A percentile compares a stretch with the other conserved stretches of the same genome.
phyloP scores from a whole-genome alignment of 768 basidiomycete species.

The Cytidiella melzeri region DNA sequence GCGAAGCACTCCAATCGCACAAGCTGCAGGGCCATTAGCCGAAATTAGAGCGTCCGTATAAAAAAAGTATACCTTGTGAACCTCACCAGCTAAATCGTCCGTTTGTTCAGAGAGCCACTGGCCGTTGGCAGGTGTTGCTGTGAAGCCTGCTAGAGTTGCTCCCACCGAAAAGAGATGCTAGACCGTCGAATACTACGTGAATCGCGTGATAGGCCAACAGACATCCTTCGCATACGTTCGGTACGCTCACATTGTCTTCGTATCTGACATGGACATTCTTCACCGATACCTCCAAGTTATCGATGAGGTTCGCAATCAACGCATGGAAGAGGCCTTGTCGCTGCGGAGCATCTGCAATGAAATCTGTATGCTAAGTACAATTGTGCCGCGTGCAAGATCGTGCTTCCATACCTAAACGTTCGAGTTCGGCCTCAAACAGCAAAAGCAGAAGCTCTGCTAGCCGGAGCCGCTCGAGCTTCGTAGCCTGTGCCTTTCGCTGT shows the following conservation, averaged over 20 bases:
- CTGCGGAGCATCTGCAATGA: constrained; percentile 45
- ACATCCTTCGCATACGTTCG: no score
- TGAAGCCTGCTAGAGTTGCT: constrained; percentile 80
- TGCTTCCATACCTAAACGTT: constrained; percentile 45
- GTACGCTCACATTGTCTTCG: constrained; percentile 91
- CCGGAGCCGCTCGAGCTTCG: constrained; percentile 83
- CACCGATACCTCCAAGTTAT: constrained; percentile 93
- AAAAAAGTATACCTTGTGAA: constrained; percentile 92
- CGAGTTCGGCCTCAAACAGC: constrained; percentile 46
- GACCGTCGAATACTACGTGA: no score
- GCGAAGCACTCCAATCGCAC: constrained; percentile 83
- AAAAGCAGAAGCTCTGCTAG: constrained; percentile 82
- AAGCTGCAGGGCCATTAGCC: constrained; percentile 58
- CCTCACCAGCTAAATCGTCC: constrained; percentile 76
- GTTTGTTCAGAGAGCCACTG: constrained; percentile 90
- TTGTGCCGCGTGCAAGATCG: constrained; percentile 5
- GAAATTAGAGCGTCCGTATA: no score
- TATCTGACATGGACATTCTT: constrained; percentile 96
- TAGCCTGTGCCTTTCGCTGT: constrained; percentile 70
- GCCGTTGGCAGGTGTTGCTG: constrained; percentile 82
- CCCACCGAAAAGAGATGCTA: constrained; percentile 95
- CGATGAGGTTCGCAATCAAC: constrained; percentile 82
- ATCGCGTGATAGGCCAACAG: no score
- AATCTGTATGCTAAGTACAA: constrained; percentile 7
- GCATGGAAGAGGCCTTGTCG: constrained; percentile 83